Base-by-base conservation (phyloP, 83 land plant genomes). In the Picea mariana region DNA sequence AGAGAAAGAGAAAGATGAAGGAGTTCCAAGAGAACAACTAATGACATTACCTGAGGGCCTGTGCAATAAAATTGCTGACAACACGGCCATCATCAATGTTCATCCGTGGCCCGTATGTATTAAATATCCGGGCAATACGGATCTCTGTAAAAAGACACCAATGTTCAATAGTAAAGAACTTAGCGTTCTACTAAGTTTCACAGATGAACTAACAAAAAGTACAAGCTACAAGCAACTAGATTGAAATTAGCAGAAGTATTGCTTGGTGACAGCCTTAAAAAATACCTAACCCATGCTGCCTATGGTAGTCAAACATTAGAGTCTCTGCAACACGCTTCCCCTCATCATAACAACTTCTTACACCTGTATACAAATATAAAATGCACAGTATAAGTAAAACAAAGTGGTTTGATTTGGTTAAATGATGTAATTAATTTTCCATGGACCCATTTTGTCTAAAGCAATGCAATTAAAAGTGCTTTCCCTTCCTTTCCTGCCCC, bases 291-390 rank as follows among this genome's bases (percentile, higher is more conserved):
- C 99, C 99, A 85, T 98, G 99, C 83, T 98, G 99, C 87, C 99
- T 89, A 80, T 98, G 99, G 85, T 98, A 98, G 78, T 98, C 99
- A 89, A 98, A 96, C 97, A 94, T 96, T 76, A 98, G 86, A 60
- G 99, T 98, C 87, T 98, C 99, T 62, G 99, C 99, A 8, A 91
- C 93, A 81, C 95, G 91, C 82, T 93, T 93, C 60, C 95, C 95
- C 79, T 93, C 95, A 87, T 94, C 99, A 84, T 98, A 98, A 85
- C 99, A 98, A 81, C 99, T 98, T 60, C 99, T 81, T 6, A 98
- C 99, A 62, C 99, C 99, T 98, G 88, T 66, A 88, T 6, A 47
- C 26, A 86, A 44, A n/a, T 55, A 82, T 31, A 47, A 23, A 52
- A 76, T 76, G 13, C 3, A 49, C 4, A 24, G 15, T 49, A n/a